A percentile compares a stretch with the other conserved stretches of the same genome.
Conservation (phyloP, 768 basidiomycete species). For the Xerocomellus dryophilus region DNA sequence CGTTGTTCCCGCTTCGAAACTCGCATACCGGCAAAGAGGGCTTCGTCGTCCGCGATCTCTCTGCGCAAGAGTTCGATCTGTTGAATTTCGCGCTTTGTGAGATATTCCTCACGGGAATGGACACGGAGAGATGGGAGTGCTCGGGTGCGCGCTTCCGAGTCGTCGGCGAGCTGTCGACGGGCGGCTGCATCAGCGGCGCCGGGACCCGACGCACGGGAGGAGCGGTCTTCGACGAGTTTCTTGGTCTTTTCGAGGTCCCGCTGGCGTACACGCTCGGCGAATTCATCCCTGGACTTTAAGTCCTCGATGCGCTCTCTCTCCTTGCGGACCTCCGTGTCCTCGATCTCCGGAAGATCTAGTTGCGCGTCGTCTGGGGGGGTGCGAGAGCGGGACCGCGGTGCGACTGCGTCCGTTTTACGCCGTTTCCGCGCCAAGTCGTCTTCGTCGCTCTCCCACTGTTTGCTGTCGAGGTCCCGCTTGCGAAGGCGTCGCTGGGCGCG, state of each 20-base stretch:
- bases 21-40: slow-evolving; percentile 87
- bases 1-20: slow-evolving; percentile 77
- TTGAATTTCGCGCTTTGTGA: slow-evolving; percentile 94
- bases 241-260: slow-evolving; percentile 85
- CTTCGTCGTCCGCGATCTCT: slow-evolving; percentile 94
- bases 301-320: slow-evolving; percentile 80
- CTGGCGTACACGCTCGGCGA: slow-evolving; percentile 81
- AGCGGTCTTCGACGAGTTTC: slow-evolving; percentile 88
- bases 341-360: slow-evolving; percentile 57
- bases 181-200: slow-evolving; percentile 81
- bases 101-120: slow-evolving; percentile 91
- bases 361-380: slow-evolving; percentile 32
- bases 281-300: slow-evolving; percentile 84
- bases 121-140: slow-evolving; percentile 74
- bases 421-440: slow-evolving; percentile 75
- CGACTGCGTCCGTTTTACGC: slow-evolving; percentile 46
- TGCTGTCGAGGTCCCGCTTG: slow-evolving; percentile 77
- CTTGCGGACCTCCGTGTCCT: slow-evolving; percentile 68
- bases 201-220: slow-evolving; percentile 62
- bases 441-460: slow-evolving; percentile 90
- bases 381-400: slow-evolving; percentile 24
- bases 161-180: slow-evolving; percentile 79
- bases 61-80: slow-evolving; percentile 89
- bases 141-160: slow-evolving; percentile 51
- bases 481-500: slow-evolving; percentile 55